Percentiles rank a stretch among this genome's conserved stretches.
Evolutionary conservation across 805 yeast species (phyloP).

Genomic region (Saccharomyces eubayanus): DNA sequence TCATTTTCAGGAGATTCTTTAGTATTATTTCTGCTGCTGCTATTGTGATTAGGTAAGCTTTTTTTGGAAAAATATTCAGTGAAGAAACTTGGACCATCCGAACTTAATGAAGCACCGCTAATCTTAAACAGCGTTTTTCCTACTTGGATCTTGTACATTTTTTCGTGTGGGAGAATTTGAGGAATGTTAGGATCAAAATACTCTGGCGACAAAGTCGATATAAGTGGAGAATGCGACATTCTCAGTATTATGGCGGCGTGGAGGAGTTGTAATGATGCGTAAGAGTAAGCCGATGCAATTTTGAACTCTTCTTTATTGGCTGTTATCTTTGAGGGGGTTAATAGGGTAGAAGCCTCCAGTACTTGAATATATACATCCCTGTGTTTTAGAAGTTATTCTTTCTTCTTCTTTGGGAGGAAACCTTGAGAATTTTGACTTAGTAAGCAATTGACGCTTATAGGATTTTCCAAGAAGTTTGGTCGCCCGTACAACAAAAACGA

Average conservation of each 20-base stretch:
- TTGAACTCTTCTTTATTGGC: neutral
- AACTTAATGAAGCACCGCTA: slow-evolving; percentile 77
- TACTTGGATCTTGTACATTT: slow-evolving; percentile 60
- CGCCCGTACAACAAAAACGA: neutral
- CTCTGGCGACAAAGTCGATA: slow-evolving; percentile 4
- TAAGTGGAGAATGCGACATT: slow-evolving; percentile 1
- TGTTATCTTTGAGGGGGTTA: neutral
- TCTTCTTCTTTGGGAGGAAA: neutral
- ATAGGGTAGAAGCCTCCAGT: neutral
- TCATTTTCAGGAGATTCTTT: slow-evolving; percentile 19
- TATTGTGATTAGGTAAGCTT: neutral
- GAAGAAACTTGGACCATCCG: slow-evolving; percentile 84
- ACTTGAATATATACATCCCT: neutral
- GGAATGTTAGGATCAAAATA: slow-evolving; percentile 16
- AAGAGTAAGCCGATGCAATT: neutral
- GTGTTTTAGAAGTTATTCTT: neutral
- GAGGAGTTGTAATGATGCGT: neutral
- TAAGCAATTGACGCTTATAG: neutral
- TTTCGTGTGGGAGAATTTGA: slow-evolving; percentile 53
- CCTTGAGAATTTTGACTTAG: neutral
- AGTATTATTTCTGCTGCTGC: neutral
- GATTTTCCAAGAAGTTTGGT: neutral
- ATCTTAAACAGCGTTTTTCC: slow-evolving; percentile 49
- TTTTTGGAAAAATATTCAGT: slow-evolving; percentile 52
- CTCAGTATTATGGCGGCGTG: neutral